These are phyloP conservation scores for Alternaria sp. DNA, from an alignment of 2,329 filamentous ascomycete genomes.

Conservation along the genomic window DNA sequence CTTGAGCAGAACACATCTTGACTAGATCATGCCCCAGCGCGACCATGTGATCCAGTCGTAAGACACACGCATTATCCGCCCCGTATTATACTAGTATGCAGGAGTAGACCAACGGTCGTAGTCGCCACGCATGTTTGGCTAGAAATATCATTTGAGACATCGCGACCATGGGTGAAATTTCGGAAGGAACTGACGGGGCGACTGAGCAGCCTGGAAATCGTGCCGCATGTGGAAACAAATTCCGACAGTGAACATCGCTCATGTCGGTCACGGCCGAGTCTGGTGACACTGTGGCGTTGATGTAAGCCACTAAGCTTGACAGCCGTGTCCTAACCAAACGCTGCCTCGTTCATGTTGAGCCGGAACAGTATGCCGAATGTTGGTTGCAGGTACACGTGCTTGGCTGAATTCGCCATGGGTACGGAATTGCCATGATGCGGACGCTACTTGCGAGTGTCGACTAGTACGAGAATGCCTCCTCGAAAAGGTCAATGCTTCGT, in stretches of 20 bases:
- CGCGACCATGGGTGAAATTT: neutral
- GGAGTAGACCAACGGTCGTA: neutral
- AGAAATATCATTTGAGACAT: neutral
- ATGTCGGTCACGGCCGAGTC: neutral
- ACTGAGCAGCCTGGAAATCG: neutral
- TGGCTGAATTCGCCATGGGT: neutral
- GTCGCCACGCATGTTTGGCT: neutral
- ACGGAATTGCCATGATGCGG: neutral
- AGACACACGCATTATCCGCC: too few species aligned
- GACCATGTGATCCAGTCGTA: neutral
- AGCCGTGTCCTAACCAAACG: neutral
- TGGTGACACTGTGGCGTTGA: neutral
- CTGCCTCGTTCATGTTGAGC: neutral
- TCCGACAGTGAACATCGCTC: neutral
- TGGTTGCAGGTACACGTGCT: neutral
- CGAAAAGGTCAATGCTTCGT: slow-evolving; percentile 73
- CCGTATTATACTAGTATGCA: neutral
- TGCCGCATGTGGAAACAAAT: neutral
- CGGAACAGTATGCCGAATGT: neutral
- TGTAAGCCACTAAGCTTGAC: neutral
- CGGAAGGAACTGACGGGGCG: neutral
- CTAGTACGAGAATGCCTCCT: slow-evolving; percentile 72
- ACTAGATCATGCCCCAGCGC: neutral
- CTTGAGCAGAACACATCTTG: neutral
- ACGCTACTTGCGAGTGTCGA: neutral